These are phyloP conservation scores for Aureobasidium sp. DNA, from an alignment of 2,329 filamentous ascomycete genomes.

Conservation along the genomic window DNA sequence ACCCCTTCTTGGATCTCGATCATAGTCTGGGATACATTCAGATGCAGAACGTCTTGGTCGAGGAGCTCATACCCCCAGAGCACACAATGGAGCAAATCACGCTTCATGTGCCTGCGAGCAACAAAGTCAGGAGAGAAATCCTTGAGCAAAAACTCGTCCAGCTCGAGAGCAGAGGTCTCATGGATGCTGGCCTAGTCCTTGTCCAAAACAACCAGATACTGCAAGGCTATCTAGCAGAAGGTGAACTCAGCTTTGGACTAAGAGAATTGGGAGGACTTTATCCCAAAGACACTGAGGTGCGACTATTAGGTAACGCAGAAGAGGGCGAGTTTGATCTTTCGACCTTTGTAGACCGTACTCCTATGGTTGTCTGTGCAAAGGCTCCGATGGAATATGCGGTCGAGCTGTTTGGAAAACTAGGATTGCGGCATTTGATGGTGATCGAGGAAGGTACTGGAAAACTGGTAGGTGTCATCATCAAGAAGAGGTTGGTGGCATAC, in stretches of 20 bases:
- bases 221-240: slow-evolving; percentile 50
- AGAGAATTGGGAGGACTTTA: slow-evolving; percentile 31
- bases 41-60: slow-evolving; percentile 32
- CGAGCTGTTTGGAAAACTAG: slow-evolving; percentile 54
- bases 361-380: slow-evolving; percentile 42
- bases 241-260: slow-evolving; percentile 47
- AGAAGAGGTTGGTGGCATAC: slow-evolving; percentile 50
- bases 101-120: slow-evolving; percentile 38
- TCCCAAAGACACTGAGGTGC: slow-evolving; percentile 27
- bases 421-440: slow-evolving; percentile 47
- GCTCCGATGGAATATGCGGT: slow-evolving; percentile 53
- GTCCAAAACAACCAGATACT: slow-evolving; percentile 43
- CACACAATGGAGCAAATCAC: slow-evolving; percentile 53
- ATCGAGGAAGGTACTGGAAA: slow-evolving; percentile 45
- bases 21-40: slow-evolving; percentile 39
- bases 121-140: slow-evolving; percentile 36
- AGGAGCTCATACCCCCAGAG: slow-evolving; percentile 45
- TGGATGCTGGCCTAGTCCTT: slow-evolving; percentile 52
- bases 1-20: slow-evolving; percentile 52
- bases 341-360: slow-evolving; percentile 48
- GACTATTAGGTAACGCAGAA: slow-evolving; percentile 32
- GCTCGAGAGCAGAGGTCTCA: slow-evolving; percentile 44
- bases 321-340: slow-evolving; percentile 39
- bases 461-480: slow-evolving; percentile 50
- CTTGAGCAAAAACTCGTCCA: slow-evolving; percentile 41